These are phyloP conservation scores for Aspergillus sclerotialis DNA, from an alignment of 2,329 filamentous ascomycete species.

Conservation along the genomic window DNA sequence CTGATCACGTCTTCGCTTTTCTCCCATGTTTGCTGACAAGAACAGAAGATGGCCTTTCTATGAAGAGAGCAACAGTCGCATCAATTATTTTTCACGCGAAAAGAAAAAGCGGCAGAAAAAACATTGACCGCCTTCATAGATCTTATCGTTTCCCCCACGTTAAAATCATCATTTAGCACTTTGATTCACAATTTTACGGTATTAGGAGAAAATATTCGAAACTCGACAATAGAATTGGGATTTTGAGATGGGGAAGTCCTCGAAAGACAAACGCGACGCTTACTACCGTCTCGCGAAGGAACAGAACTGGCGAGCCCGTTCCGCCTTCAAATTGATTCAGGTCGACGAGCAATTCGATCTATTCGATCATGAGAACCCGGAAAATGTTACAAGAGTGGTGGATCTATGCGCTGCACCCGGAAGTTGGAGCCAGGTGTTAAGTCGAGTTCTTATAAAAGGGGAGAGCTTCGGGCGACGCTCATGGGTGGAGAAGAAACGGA, in stretches of 20 bases:
- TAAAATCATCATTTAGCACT: slow-evolving; percentile 12
- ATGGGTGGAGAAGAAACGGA: slow-evolving; percentile 77
- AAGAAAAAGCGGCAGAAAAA: slow-evolving; percentile 34
- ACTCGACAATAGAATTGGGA: not conserved
- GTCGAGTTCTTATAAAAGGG: slow-evolving; percentile 84
- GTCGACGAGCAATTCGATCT: slow-evolving; percentile 95
- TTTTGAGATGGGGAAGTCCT: slow-evolving; percentile 78
- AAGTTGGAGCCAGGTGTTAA: slow-evolving; percentile 95
- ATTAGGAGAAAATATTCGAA: not conserved
- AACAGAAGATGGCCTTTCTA: not conserved
- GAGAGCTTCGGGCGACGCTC: slow-evolving; percentile 80
- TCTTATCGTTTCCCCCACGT: slow-evolving; percentile 30
- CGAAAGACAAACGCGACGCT: slow-evolving; percentile 96
- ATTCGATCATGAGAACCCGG: slow-evolving; percentile 54
- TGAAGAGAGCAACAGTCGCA: not conserved
- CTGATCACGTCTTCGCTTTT: slow-evolving; percentile 28
- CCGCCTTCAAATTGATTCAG: slow-evolving; percentile 94
- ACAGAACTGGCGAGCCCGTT: slow-evolving; percentile 94
- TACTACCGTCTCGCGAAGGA: slow-evolving; percentile 98
- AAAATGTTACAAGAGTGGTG: slow-evolving; percentile 83
- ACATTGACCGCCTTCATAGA: slow-evolving; percentile 19
- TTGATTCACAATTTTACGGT: slow-evolving; percentile 1
- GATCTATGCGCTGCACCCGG: slow-evolving; percentile 94
- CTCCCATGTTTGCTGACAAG: slow-evolving; percentile 20
- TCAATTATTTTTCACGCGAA: slow-evolving; percentile 11